A percentile compares a stretch with the other conserved stretches of the same genome.
Evolutionary conservation across 306 rosid genomes (phyloP).

Genomic region (Cercis canadensis): DNA sequence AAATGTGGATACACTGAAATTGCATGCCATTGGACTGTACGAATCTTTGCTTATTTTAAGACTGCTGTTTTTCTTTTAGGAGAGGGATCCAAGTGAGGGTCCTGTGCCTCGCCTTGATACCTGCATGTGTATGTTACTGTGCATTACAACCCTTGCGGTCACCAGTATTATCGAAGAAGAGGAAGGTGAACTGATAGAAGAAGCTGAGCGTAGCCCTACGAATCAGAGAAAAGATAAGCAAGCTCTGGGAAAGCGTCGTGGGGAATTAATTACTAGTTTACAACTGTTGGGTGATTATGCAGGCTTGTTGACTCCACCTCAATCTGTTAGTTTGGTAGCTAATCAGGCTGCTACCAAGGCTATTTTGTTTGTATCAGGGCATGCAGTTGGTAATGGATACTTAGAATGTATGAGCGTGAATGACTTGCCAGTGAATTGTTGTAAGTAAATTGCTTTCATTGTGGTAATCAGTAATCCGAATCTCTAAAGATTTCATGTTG

Average conservation of each 20-base stretch:
- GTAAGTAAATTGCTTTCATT: conserved; percentile 59
- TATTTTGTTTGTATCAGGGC: conserved; percentile 66
- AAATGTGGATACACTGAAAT: conserved; percentile 10
- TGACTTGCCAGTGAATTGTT: conserved; percentile 66
- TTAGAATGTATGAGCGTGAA: conserved; percentile 51
- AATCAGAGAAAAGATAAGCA: conserved; percentile 61
- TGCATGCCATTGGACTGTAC: conserved; percentile 20
- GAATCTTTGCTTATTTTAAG: conserved; percentile 18
- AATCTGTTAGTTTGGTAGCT: conserved; percentile 58
- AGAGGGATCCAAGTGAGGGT: conserved; percentile 75
- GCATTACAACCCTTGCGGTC: conserved; percentile 71
- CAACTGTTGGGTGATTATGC: conserved; percentile 79
- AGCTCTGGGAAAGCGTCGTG: conserved; percentile 61
- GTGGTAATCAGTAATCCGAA: conserved; percentile 28
- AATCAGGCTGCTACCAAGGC: conserved; percentile 97
- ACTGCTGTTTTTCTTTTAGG: conserved; percentile 52
- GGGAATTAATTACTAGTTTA: conserved; percentile 73
- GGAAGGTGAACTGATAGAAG: conserved; percentile 75
- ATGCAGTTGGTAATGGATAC: conserved; percentile 59
- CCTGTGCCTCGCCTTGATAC: conserved; percentile 86
- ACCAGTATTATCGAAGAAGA: conserved; percentile 83
- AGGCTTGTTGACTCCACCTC: conserved; percentile 73
- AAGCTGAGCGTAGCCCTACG: conserved; percentile 54
- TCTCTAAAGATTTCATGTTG: conserved; percentile 28
- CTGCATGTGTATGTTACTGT: conserved; percentile 80